phyloP scores from a whole-genome alignment of 208 protist genomes.

The Novymonas esmeraldas region DNA sequence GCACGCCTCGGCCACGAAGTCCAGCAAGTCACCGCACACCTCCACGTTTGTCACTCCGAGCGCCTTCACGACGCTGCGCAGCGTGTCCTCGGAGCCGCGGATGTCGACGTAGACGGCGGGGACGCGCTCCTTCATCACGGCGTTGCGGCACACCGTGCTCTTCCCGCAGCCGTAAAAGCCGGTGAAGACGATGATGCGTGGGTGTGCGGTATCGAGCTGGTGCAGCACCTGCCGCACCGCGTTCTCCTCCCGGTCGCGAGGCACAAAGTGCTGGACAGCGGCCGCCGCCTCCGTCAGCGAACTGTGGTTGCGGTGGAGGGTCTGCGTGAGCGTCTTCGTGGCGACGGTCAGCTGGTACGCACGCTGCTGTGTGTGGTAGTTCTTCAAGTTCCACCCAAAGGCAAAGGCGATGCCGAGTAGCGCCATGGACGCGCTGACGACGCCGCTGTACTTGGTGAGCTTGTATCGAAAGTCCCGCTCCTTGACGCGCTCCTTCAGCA shows the following conservation, averaged over 20 bases:
- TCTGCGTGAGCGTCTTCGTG: slow-evolving; percentile 52
- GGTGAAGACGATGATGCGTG: slow-evolving; percentile 70
- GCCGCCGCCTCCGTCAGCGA: not conserved
- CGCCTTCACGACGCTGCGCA: slow-evolving; percentile 63
- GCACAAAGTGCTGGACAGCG: slow-evolving; percentile 36
- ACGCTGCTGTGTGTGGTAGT: slow-evolving; percentile 56
- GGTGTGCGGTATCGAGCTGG: slow-evolving; percentile 63
- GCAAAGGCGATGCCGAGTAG: slow-evolving; percentile 61
- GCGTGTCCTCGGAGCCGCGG: slow-evolving; percentile 64
- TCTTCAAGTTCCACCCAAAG: slow-evolving; percentile 74
- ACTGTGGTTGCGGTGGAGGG: slow-evolving; percentile 17
- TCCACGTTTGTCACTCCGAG: slow-evolving; percentile 80
- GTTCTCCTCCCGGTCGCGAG: slow-evolving; percentile 57
- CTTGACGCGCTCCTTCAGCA: slow-evolving; percentile 72
- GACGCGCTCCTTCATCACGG: slow-evolving; percentile 59
- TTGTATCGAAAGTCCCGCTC: slow-evolving; percentile 68
- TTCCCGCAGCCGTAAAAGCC: slow-evolving; percentile 76
- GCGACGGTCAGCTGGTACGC: slow-evolving; percentile 52
- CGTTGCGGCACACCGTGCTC: slow-evolving; percentile 59
- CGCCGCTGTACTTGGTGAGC: slow-evolving; percentile 75
- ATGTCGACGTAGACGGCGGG: slow-evolving; percentile 74
- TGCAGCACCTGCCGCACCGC: slow-evolving; percentile 59
- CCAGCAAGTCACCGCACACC: slow-evolving; percentile 76
- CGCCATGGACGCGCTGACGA: slow-evolving; percentile 67
- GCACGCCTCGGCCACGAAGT: slow-evolving; percentile 58